Evolutionary conservation across 176 grass and related monocot species (phyloP), one percentile per base, ranked within the genome.

Genomic region (Puya raimondii): DNA sequence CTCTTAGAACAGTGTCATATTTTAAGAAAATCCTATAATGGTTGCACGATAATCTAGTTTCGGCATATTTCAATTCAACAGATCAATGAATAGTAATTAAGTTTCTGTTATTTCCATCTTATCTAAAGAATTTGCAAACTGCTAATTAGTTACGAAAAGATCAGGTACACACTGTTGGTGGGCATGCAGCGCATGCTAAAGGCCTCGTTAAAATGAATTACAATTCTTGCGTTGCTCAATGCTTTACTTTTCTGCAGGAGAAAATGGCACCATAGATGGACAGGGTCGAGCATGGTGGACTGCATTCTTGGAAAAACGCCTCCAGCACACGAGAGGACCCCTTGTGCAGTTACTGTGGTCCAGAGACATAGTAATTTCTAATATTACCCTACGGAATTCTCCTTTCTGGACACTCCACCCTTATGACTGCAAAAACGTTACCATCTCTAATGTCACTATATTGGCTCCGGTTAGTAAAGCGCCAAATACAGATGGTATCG

Each of bases 401-500:
- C 92, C 92, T 64, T 96, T 96, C 70, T 96, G 92, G 92, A 96
- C 85, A 25, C 83, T 96, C 80, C 92, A 96, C 86, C 67, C 58
- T 15, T 96, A 87, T 10, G 88, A 91, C 78, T 91, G 92, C 83
- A 89, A 87, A 75, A 80, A 96, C 78, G 53, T 96, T 52, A 96
- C 86, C 50, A 78, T 96, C 47, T 83, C 83, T 15, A 84, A 89
- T 70, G 67, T 85, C 21, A 96, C 92, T 2, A 89, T 96, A 56
- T 72, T 96, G 76, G 85, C 92, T 71, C 92, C 92, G 49, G 58
- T 89, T 65, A 16, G 4, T 70, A 61, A 79, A 26, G 92, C 92
- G 78, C 92, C 92, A 70, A 96, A 96, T 70, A 96, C 92, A 70
- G 92, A 96, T 86, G 92, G 92, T 17, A 96, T 96, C 58, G 83